Evolutionary conservation across 2,329 filamentous ascomycete genomes (phyloP).

Genomic region (Claviceps fusiformis): DNA sequence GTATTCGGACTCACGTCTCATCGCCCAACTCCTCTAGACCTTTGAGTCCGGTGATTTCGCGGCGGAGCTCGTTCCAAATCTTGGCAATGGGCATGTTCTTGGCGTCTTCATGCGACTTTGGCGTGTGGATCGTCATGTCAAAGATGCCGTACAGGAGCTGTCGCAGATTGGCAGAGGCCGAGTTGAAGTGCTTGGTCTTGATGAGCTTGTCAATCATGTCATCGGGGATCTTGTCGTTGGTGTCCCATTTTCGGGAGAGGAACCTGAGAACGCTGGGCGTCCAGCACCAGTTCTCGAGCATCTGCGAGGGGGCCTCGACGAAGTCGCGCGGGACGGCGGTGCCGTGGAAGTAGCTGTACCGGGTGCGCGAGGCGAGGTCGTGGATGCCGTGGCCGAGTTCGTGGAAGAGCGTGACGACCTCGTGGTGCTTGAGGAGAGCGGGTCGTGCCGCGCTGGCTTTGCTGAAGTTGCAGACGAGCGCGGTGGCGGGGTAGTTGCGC

Average conservation of each 20-base stretch:
- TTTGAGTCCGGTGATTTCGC: conserved; percentile 58
- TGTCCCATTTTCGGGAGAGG: conserved; percentile 62
- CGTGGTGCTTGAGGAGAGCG: conserved; percentile 67
- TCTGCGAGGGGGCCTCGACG: conserved; percentile 58
- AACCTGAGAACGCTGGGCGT: conserved; percentile 48
- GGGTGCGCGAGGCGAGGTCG: conserved; percentile 49
- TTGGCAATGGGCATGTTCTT: conserved; percentile 50
- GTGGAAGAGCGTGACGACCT: conserved; percentile 74
- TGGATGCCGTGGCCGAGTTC: conserved; percentile 61
- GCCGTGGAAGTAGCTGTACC: conserved; percentile 54
- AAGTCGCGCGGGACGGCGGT: conserved; percentile 55
- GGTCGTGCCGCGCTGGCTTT: conserved; percentile 67
- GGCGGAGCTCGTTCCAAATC: conserved; percentile 59
- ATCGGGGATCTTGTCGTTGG: conserved; percentile 56
- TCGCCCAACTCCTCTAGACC: conserved; percentile 56
- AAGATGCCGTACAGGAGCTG: conserved; percentile 74
- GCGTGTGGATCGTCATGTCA: conserved; percentile 69
- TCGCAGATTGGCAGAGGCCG: conserved; percentile 61
- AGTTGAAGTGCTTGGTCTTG: conserved; percentile 68
- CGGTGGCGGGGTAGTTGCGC: conserved; percentile 62
- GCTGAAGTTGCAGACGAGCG: conserved; percentile 74
- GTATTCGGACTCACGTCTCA: conserved; percentile 28
- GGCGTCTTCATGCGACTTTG: conserved; percentile 53
- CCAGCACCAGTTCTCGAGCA: conserved; percentile 70
- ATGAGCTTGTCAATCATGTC: conserved; percentile 63